Base-by-base conservation (phyloP, 78 protist species). In the Andalucia godoyi region DNA sequence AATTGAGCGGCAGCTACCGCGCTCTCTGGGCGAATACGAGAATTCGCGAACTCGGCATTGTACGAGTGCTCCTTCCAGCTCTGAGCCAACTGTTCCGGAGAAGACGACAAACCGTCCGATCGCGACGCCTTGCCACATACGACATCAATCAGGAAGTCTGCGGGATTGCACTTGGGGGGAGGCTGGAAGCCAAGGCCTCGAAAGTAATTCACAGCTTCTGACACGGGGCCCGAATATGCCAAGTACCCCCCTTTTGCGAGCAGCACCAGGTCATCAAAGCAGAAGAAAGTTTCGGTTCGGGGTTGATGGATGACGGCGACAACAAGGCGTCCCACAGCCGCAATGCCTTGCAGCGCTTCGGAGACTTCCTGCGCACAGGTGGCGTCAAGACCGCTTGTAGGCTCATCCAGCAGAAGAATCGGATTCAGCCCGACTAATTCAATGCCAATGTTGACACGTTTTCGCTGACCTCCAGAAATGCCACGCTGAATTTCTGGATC, bases 241-340 rank as follows among this genome's bases (percentile, higher is more conserved):
- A 9, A 5, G 25, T 57, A 5, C 41, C 69, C 69, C 32, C 52
- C 60, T 27, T 59, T 59, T 13, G 55, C 69, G 57, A 63, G 46
- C 23, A 63, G 46, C 45, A 63, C 30, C 39, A 63, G 57, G 30
- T 63, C 41, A 27, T 63, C 41, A 8, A 63, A 57, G 38, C 8
- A 6, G 39, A 27, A 6, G 8, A 59, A 63, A 27, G 49, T 63
- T 27, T 63, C 69, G 23, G 8, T 5, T n/a, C 69, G 69, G 38
- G 69, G 69, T 27, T 63, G 69, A 27, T 63, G 60, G 23, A 63
- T 8, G 30, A 63, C 52, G 32, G 8, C 9, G 23, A 63, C 15
- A n/a, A 46, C 46, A n/a, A 58, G 41, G 30, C 41, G 27, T 15
- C 63, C 50, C n/a, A n/a, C n/a, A n/a, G n/a, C n/a, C n/a, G n/a